Conservation (phyloP, 441 rosid genomes). For the Corymbia citriodora region DNA sequence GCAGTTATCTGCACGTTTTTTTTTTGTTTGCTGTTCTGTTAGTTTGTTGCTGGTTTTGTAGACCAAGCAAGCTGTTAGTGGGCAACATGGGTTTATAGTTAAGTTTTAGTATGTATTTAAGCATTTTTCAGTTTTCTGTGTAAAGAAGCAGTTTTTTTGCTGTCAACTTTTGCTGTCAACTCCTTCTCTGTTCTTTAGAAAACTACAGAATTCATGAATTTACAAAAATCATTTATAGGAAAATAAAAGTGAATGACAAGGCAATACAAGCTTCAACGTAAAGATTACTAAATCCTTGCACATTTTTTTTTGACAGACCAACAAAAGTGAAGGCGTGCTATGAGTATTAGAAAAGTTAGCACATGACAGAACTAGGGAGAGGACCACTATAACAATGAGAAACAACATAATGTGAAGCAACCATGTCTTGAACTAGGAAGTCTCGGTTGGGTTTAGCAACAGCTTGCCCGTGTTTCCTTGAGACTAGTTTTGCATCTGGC, state of each 20-base stretch:
- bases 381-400: background rate
- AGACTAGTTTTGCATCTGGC: background rate
- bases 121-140: no score
- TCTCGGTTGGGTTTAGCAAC: background rate
- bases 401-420: background rate
- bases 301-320: accelerated
- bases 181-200: no score
- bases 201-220: background rate
- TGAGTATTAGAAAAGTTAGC: no score
- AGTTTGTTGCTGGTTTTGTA: no score
- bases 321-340: background rate
- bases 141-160: no score
- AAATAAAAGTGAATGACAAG: background rate
- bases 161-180: no score
- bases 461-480: background rate
- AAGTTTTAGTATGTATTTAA: no score
- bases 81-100: no score
- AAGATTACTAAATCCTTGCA: background rate
- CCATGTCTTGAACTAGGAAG: background rate
- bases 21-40: no score
- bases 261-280: background rate
- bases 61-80: no score
- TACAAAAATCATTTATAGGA: background rate
- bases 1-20: no score
- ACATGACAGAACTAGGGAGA: no score